A percentile compares a stretch with the other conserved stretches of the same genome.
Conservation (phyloP, 1,284 basidiomycete species). For the Phellinidium pouzarii region DNA sequence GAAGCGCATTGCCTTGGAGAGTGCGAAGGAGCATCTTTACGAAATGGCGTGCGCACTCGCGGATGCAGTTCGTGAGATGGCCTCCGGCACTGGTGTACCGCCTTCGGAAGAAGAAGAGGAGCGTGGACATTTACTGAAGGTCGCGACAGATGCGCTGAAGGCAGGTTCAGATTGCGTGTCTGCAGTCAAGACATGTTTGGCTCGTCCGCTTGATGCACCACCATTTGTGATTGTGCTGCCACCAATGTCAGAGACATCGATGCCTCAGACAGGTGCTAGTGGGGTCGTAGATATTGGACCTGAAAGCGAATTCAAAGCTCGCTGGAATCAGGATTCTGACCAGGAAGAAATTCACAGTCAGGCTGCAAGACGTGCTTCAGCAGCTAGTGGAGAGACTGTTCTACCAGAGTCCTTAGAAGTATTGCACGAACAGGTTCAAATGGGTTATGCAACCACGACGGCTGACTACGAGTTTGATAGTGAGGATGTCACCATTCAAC, state of each 20-base stretch:
- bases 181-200: constrained; percentile 74
- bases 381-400: constrained; percentile 9
- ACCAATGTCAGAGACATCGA: constrained; percentile 32
- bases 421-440: constrained; percentile 17
- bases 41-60: constrained; percentile 82
- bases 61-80: constrained; percentile 71
- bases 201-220: constrained; percentile 49
- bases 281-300: constrained; percentile 11
- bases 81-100: constrained; percentile 44
- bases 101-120: constrained; percentile 71
- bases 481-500: constrained; percentile 28
- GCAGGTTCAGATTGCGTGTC: constrained; percentile 85
- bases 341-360: not conserved
- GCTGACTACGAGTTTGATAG: constrained; percentile 21
- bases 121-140: constrained; percentile 69
- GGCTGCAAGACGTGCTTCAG: constrained; percentile 3
- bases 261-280: constrained; percentile 25
- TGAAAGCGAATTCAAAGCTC: not conserved
- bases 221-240: constrained; percentile 63
- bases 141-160: constrained; percentile 82
- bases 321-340: constrained; percentile 13
- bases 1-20: constrained; percentile 53
- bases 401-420: constrained; percentile 12
- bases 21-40: constrained; percentile 80
- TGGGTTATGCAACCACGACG: constrained; percentile 11